Percentiles rank a stretch among this genome's conserved stretches.
Conservation (phyloP, 2,329 filamentous ascomycete species). For the Apiospora rasikravindrae region DNA sequence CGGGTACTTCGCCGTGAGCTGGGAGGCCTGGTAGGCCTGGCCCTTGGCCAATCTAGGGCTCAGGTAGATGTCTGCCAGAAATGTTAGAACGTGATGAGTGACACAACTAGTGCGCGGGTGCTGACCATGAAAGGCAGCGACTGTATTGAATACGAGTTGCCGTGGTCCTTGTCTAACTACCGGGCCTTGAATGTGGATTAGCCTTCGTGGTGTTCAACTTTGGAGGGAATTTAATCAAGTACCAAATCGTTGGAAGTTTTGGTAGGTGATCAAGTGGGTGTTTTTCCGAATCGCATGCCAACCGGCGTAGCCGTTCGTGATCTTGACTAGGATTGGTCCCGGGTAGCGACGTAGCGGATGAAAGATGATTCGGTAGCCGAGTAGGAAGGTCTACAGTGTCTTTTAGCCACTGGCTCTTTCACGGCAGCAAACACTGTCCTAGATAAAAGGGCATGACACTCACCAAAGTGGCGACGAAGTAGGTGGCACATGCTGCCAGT, state of each 20-base stretch:
- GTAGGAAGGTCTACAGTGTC: background rate
- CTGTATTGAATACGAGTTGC: slow-evolving; percentile 18
- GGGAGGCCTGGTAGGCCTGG: slow-evolving; percentile 18
- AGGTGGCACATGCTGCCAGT: background rate
- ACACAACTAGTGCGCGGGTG: too few relatives aligned
- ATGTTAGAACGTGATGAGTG: background rate
- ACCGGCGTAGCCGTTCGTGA: background rate
- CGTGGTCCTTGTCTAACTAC: slow-evolving; percentile 10
- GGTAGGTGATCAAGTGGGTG: background rate
- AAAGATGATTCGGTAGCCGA: background rate
- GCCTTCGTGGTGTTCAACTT: too few relatives aligned
- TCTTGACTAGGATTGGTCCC: background rate
- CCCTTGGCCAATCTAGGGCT: slow-evolving; percentile 24
- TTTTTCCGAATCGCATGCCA: background rate
- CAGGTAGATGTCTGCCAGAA: slow-evolving; percentile 24
- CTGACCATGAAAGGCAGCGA: slow-evolving; percentile 24
- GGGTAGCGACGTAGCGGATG: background rate
- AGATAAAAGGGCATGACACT: background rate
- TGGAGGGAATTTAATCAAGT: too few relatives aligned
- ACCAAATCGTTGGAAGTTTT: slow-evolving; percentile 16
- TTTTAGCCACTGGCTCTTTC: background rate
- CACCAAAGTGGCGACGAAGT: background rate
- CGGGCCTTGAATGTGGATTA: background rate
- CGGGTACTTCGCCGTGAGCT: background rate
- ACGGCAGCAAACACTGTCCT: background rate